These are phyloP conservation scores for Ganoderma sp. DNA, from an alignment of 1,284 basidiomycete genomes.

Conservation along the genomic window DNA sequence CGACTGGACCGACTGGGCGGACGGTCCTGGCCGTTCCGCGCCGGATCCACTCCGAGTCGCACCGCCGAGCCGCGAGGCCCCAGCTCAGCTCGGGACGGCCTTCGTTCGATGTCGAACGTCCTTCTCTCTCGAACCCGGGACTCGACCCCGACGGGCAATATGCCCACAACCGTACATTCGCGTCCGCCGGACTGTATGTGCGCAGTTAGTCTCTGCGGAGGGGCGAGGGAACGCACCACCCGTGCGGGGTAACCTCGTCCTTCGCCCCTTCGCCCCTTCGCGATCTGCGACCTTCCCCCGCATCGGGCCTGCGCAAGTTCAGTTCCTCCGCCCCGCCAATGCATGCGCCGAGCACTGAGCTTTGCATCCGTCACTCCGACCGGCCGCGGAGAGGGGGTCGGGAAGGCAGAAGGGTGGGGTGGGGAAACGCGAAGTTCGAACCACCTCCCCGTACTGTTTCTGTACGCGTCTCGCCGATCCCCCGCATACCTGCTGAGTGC, in stretches of 20 bases:
- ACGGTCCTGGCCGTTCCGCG: background rate
- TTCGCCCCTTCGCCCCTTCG: background rate
- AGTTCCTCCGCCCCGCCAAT: background rate
- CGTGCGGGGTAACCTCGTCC: conserved; percentile 15
- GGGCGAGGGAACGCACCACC: background rate
- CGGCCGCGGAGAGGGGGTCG: background rate
- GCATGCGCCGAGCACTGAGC: too few species aligned
- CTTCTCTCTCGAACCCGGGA: background rate
- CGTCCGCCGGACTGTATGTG: background rate
- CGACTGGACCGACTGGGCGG: too few species aligned
- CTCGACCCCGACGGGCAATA: background rate
- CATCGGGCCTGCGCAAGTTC: background rate
- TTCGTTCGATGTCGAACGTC: too few species aligned
- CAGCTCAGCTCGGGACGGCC: too few species aligned
- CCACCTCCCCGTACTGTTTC: too few species aligned
- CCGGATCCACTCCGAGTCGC: background rate
- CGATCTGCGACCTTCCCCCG: background rate
- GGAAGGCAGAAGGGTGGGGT: too few species aligned
- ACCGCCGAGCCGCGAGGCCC: too few species aligned
- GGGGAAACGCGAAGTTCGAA: too few species aligned
- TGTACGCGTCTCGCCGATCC: background rate
- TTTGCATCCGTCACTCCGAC: background rate
- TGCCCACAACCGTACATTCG: background rate
- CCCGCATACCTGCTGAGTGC: background rate
- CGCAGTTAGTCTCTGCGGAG: conserved; percentile 1